Percentiles rank a stretch among this genome's conserved stretches.
Evolutionary conservation across 2,329 filamentous ascomycete species (phyloP).

Genomic region (Cladophialophora carrionii): DNA sequence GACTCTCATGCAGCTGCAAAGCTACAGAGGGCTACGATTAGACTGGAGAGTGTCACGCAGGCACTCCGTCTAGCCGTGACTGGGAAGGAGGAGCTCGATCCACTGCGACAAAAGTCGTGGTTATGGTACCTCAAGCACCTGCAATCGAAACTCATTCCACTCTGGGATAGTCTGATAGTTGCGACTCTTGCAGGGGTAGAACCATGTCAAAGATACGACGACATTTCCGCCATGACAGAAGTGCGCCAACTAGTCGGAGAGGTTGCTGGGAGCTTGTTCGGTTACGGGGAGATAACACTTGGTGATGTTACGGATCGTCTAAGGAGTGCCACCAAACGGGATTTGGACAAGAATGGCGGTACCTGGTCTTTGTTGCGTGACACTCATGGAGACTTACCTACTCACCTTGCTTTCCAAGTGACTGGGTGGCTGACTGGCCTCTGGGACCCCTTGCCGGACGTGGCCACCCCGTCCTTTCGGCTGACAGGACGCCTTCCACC

Average conservation of each 20-base stretch:
- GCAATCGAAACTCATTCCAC: not conserved
- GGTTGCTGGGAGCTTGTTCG: slow-evolving; percentile 1
- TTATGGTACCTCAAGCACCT: slow-evolving; percentile 13
- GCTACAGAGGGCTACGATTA: not conserved
- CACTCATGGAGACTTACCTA: slow-evolving; percentile 5
- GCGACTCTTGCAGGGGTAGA: not conserved
- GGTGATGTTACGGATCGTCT: not conserved
- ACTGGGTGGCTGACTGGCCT: slow-evolving; percentile 18
- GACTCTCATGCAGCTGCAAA: not conserved
- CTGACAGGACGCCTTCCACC: not conserved
- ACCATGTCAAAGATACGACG: not conserved
- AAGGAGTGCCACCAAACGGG: not conserved
- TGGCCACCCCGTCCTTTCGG: not conserved
- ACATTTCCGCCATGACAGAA: not conserved
- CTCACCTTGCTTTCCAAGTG: slow-evolving; percentile 11
- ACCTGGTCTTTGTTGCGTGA: slow-evolving; percentile 6
- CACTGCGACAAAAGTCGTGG: slow-evolving; percentile 4
- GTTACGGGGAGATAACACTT: slow-evolving; percentile 1
- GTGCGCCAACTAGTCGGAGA: not conserved
- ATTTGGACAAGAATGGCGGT: not conserved
- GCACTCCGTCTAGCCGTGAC: slow-evolving; percentile 4
- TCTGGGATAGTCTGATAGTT: slow-evolving; percentile 9
- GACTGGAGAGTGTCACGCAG: not conserved
- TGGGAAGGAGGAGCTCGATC: slow-evolving; percentile 6
- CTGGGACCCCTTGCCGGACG: slow-evolving; percentile 11